Evolutionary conservation across 257 asterid genomes (phyloP).

Genomic region (Ligustrum vulgare): DNA sequence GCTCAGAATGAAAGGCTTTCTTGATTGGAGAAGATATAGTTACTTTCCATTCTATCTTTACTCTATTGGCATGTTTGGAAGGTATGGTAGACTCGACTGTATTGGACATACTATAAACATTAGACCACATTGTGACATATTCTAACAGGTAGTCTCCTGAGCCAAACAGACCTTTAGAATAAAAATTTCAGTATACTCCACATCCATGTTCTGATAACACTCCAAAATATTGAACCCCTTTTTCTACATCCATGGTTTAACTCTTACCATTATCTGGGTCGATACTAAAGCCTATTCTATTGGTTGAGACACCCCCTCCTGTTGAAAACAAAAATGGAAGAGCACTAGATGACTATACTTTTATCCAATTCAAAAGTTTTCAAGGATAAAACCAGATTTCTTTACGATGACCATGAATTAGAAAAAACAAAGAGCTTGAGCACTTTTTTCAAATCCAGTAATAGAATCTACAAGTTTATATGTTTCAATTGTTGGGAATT

Average conservation of each 20-base stretch:
- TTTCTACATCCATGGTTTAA: no score
- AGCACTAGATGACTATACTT: no score
- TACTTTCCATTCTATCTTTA: background rate
- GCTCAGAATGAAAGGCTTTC: slow-evolving; percentile 14
- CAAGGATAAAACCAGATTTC: background rate
- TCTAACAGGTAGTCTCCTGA: background rate
- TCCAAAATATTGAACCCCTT: no score
- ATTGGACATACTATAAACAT: background rate
- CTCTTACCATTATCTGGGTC: no score
- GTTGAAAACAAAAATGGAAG: background rate
- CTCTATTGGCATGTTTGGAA: background rate
- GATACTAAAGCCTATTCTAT: no score
- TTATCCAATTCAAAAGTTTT: background rate
- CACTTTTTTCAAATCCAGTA: slow-evolving; percentile 22
- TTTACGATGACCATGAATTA: slow-evolving; percentile 15
- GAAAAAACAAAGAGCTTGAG: slow-evolving; percentile 15
- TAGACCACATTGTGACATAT: no score
- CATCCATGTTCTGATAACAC: no score
- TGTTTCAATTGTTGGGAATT: no score
- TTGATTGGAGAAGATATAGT: slow-evolving; percentile 7
- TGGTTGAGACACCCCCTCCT: no score
- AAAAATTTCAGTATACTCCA: background rate
- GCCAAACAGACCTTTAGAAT: background rate
- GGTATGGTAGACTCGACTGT: background rate
- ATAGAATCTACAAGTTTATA: slow-evolving; percentile 24